Evolutionary conservation across 2,329 filamentous ascomycete genomes (phyloP).

Genomic region (Aspergillus latus): DNA sequence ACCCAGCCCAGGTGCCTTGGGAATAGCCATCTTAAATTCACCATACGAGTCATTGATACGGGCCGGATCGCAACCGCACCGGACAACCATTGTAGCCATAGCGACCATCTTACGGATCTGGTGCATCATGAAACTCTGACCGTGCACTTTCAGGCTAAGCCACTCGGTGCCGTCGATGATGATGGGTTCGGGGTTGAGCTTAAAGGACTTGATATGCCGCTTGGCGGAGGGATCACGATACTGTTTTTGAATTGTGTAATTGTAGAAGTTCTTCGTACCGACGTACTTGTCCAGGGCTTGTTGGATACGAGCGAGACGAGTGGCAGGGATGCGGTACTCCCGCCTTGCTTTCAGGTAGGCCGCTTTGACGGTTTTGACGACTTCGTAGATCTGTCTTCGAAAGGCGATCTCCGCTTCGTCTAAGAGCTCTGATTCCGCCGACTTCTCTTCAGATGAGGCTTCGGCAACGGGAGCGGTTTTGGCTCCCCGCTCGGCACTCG

Average conservation of each 20-base stretch:
- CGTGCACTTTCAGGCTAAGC: slow-evolving; percentile 93
- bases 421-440: slow-evolving; percentile 18
- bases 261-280: slow-evolving; percentile 91
- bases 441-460: not conserved
- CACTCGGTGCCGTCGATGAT: slow-evolving; percentile 91
- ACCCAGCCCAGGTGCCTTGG: slow-evolving; percentile 88
- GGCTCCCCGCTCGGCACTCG: slow-evolving; percentile 4
- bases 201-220: slow-evolving; percentile 89
- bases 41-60: slow-evolving; percentile 75
- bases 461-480: not conserved
- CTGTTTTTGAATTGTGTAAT: slow-evolving; percentile 91
- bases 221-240: slow-evolving; percentile 80
- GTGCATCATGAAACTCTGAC: slow-evolving; percentile 99
- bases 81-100: slow-evolving; percentile 80
- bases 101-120: slow-evolving; percentile 99
- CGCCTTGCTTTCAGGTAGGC: slow-evolving; percentile 82
- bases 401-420: slow-evolving; percentile 23
- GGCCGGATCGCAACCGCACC: slow-evolving; percentile 73
- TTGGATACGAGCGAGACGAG: slow-evolving; percentile 73
- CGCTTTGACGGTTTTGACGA: slow-evolving; percentile 72
- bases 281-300: slow-evolving; percentile 71
- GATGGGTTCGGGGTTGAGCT: slow-evolving; percentile 71
- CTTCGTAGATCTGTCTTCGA: slow-evolving; percentile 57
- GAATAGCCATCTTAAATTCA: slow-evolving; percentile 74
- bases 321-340: slow-evolving; percentile 73